Evolutionary conservation across 2,329 filamentous ascomycete species (phyloP), one percentile per base, ranked within the genome.

Genomic region (Aspergillus aculeatinus): DNA sequence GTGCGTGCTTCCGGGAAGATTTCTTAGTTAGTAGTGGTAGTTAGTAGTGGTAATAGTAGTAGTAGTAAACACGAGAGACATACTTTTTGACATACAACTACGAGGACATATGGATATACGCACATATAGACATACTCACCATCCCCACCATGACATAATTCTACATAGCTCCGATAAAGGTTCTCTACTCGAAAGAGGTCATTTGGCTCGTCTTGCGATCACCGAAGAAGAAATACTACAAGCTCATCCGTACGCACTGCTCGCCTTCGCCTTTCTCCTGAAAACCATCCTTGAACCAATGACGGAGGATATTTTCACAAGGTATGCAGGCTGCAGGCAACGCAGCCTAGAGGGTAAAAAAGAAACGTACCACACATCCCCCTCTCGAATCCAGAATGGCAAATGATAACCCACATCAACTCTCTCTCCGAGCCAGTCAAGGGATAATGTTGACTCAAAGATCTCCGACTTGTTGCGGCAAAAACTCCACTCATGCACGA

Each of bases 1-100:
- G 68, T 72, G 69, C 69, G 65, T 58, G 7, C 21, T 9, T 27
- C 27, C 27, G 21, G 21, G 21, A 21, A 21, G 7, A 27, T 27
- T 27, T 27, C 27, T 27, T 27, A 14, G 9, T n/a, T 16, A 35
- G 14, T 4, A 12, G 9, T 35, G 14, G 10, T 35, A 11, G n/a
- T n/a, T 16, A 35, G 14, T 4, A 12, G 9, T 35, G 14, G 10
- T 35, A 11, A 14, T 10, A 1, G 4, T 2, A 14, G 6, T 47
- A 16, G 7, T 31, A 27, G 35, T 6, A 49, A 48, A 51, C 21
- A 42, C 39, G 39, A 42, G 6, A n/a, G 16, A 42, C 51, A 54
- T 35, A 25, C 35, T 42, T 42, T 42, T 27, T 27, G 27, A 27
- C 27, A 27, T 35, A 35, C 33, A 35, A 35, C 33, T 35, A 35